Evolutionary conservation across 164 flowering plant genomes (phyloP), one percentile per base, ranked within the genome.

Genomic region (Hamamelis virginiana): DNA sequence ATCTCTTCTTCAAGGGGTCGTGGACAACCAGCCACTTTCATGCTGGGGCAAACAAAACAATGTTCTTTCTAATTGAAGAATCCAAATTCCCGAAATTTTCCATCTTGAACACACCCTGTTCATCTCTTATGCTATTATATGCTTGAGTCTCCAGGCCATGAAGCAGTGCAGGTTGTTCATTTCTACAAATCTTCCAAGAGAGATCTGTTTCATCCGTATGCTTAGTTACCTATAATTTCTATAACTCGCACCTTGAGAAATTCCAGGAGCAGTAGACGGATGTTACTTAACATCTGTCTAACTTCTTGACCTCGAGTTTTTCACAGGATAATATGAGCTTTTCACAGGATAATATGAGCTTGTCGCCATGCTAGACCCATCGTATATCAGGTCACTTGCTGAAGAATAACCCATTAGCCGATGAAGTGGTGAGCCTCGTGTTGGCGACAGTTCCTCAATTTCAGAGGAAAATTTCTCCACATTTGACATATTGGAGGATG

Each of bases 361-460:
- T 23, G 48, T 50, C 12, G 27, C 38, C 28, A 59, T n/a, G 48
- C 18, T 59, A 58, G 33, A 46, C 22, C 73, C 74, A 38, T 58
- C 8, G 52, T 57, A 9, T 25, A 89, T 47, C 59, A 90, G 66
- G 67, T 72, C 74, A 5, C 85, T 75, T 10, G 89, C 83, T 13
- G 97, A 88, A 23, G 86, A 71, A 76, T 93, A 91, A 14, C 97
- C 98, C 94, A 89, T 87, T 25, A 91, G 89, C 53, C 69, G 80
- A 77, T 88, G 95, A 68, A 91, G 94, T 3, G 89, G 91, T 0
- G 90, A 83, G 68, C 76, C 71, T 25, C 66, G 16, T 23, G 44
- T 28, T 12, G 69, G 16, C n/a, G 59, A 74, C 43, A 61, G 26
- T 68, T 69, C 79, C 68, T 75, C 81, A 55, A 62, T 72, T 60